These are phyloP conservation scores for Podospora pseudocomata DNA, from an alignment of 495 filamentous ascomycete species.

Conservation along the genomic window DNA sequence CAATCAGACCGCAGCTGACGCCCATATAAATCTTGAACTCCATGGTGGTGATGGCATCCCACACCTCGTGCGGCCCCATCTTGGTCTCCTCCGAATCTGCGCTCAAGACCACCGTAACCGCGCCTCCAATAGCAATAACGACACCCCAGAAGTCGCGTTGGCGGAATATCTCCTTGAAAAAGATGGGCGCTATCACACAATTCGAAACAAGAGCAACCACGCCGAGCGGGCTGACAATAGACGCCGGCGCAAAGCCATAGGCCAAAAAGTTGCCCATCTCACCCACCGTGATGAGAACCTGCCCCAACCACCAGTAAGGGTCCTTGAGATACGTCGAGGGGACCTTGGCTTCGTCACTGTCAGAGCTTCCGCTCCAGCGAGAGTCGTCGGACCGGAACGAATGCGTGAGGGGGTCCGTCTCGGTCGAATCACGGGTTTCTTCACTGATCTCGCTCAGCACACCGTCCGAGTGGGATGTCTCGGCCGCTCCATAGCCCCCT, in stretches of 20 bases:
- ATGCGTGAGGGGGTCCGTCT: conserved; percentile 46
- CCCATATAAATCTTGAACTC: conserved; percentile 90
- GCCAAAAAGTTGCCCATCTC: conserved; percentile 96
- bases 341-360: conserved; percentile 33
- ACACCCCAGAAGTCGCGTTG: conserved; percentile 86
- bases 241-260: conserved; percentile 97
- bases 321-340: conserved; percentile 68
- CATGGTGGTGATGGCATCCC: conserved; percentile 80
- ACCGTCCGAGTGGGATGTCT: conserved; percentile 15
- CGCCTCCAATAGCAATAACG: conserved; percentile 74
- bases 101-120: conserved; percentile 90
- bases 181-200: conserved; percentile 88
- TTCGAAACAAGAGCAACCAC: conserved; percentile 95
- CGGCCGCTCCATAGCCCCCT: conserved; percentile 30
- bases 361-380: conserved; percentile 34
- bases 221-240: conserved; percentile 93
- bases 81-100: conserved; percentile 87
- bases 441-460: conserved; percentile 28
- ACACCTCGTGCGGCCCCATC: conserved; percentile 85
- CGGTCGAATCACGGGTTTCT: conserved; percentile 35
- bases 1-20: conserved; percentile 67
- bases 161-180: conserved; percentile 87
- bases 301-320: conserved; percentile 93
- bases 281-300: conserved; percentile 85
- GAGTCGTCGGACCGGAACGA: conserved; percentile 46